These are phyloP conservation scores for Rhizopogon salebrosus DNA, from an alignment of 768 basidiomycete genomes.

Conservation along the genomic window DNA sequence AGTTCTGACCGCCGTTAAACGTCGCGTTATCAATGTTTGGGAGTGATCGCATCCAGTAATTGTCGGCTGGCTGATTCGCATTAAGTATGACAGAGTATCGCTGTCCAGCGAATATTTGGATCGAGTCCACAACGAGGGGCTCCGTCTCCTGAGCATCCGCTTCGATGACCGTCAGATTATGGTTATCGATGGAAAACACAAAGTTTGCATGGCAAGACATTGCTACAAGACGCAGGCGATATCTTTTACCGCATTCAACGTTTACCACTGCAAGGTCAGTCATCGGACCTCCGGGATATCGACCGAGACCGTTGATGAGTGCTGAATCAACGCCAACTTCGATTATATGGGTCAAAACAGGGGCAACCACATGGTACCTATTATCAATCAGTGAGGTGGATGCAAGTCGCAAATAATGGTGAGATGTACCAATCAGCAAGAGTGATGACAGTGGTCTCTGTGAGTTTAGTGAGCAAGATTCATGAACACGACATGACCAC, in stretches of 20 bases:
- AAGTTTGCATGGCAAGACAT: slow-evolving; percentile 38
- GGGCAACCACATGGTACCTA: slow-evolving; percentile 8
- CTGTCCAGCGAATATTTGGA: slow-evolving; percentile 39
- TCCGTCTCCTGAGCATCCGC: slow-evolving; percentile 29
- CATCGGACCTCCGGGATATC: slow-evolving; percentile 28
- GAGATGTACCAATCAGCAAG: slow-evolving; percentile 32
- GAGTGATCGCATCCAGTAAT: slow-evolving; percentile 38
- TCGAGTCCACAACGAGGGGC: slow-evolving; percentile 32
- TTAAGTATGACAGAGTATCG: slow-evolving; percentile 35
- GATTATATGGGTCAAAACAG: slow-evolving; percentile 2
- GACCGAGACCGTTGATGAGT: slow-evolving; percentile 45
- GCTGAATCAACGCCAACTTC: slow-evolving; percentile 20
- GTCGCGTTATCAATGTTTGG: slow-evolving; percentile 19
- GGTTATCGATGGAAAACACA: slow-evolving; percentile 34
- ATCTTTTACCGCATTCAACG: slow-evolving; percentile 22
- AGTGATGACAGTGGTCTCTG: slow-evolving; percentile 36
- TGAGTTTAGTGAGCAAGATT: slow-evolving; percentile 7
- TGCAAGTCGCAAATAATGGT: not conserved
- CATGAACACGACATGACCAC: not conserved
- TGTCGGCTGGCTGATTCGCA: slow-evolving; percentile 36
- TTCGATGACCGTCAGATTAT: slow-evolving; percentile 38
- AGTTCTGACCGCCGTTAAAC: slow-evolving; percentile 26
- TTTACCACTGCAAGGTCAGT: slow-evolving; percentile 26
- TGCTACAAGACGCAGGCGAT: slow-evolving; percentile 25
- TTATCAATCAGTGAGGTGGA: slow-evolving; percentile 1